Evolutionary conservation across 768 basidiomycete species (phyloP), one percentile per base, ranked within the genome.

Genomic region (Chalciporus chontae): DNA sequence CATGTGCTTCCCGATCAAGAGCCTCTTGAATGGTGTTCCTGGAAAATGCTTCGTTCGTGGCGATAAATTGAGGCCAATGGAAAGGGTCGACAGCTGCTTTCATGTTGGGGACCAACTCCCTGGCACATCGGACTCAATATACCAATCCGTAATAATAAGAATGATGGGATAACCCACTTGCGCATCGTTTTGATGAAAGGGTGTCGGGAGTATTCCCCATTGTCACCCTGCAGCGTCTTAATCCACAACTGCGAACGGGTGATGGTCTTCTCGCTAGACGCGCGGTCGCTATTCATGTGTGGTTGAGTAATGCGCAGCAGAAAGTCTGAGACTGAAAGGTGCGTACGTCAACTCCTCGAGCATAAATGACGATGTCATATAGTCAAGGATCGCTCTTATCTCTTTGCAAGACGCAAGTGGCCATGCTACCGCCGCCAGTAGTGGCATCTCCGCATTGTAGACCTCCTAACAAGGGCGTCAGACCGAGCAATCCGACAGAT

Each of bases 281-380:
- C 54, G 2, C 57, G 59, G 48, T 66, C 65, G 23, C 64, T 66
- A 19, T 32, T 44, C 23, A 29, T 26, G 37, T 31, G 29, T 23
- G 4, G 5, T n/a, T 53, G 31, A 52, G 26, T 50, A 19, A 18
- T 8, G 4, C 47, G 19, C 19, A 37, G 26, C 26, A 7, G 7
- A 26, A 26, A 26, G 11, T 52, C 29, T 1, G 17, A 45, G 32
- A 40, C 8, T 31, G 15, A 15, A 51, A 14, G 9, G n/a, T 39
- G 23, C 59, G 18, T 47, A 61, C 65, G 65, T 66, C 31, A 65
- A 37, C 34, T 63, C 61, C 43, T 66, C 65, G 8, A 67, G 54
- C 61, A 67, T 65, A 48, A 67, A 65, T 8, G 65, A 67, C 14
- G 47, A 18, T 11, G 61, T 64, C 64, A 67, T 67, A 17, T 64